A percentile compares a stretch with the other conserved stretches of the same genome.
Conservation (phyloP, 192 early-diverging fungal species). For the Lobosporangium transversale region DNA sequence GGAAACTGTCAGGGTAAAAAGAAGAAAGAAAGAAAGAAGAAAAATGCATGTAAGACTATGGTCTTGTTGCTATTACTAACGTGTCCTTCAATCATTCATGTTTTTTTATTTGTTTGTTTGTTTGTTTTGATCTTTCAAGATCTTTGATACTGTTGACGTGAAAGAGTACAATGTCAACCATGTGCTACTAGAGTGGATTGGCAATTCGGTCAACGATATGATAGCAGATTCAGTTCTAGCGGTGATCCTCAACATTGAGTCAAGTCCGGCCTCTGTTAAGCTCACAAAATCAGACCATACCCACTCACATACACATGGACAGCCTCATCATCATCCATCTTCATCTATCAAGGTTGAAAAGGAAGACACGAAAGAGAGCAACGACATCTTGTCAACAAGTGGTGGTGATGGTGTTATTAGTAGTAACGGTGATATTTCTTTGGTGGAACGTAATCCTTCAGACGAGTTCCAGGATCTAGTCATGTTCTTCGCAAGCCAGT, state of each 20-base stretch:
- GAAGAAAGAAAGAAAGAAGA: neutral
- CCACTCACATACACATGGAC: constrained; percentile 37
- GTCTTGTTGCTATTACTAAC: neutral
- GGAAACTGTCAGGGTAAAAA: constrained; percentile 45
- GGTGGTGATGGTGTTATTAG: no score
- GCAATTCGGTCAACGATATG: constrained; percentile 94
- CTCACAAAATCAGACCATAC: constrained; percentile 46
- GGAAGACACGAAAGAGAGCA: neutral
- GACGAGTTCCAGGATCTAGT: constrained; percentile 48
- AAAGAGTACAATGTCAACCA: constrained; percentile 65
- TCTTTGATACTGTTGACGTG: constrained; percentile 77
- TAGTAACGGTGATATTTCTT: neutral
- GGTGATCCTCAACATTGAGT: constrained; percentile 85
- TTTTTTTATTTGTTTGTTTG: no score
- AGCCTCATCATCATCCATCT: constrained; percentile 10
- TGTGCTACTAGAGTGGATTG: constrained; percentile 90
- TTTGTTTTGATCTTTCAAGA: neutral
- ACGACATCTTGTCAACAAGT: no score
- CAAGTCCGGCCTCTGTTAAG: constrained; percentile 90
- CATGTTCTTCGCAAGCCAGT: constrained; percentile 48
- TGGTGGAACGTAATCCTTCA: constrained; percentile 20
- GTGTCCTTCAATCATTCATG: no score
- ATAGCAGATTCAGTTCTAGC: constrained; percentile 94
- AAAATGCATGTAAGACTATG: neutral
- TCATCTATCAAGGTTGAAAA: neutral